Base-by-base conservation (phyloP, 768 basidiomycete species). In the Boletus vermiculosoides region DNA sequence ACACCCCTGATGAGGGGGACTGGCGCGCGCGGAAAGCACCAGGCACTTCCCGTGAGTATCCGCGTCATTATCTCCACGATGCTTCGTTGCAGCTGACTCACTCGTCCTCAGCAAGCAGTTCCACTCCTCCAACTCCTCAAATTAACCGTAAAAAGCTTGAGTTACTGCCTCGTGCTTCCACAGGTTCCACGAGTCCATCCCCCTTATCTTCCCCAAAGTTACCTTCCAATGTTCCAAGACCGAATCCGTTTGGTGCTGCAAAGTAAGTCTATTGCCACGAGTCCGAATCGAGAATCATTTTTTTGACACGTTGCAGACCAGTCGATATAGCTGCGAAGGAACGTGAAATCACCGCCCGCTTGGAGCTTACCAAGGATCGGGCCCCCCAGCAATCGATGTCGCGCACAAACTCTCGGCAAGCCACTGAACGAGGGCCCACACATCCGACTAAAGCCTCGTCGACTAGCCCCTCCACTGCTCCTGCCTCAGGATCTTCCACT, bases 211-310 rank as follows among this genome's bases (percentile, higher is more conserved):
- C 91, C 9, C 91, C 90, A 0, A 88, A 88, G 74, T 82, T 90
- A 63, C 76, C 80, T 4, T 73, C 80, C 54, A 74, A 78, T 36
- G 71, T 77, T 6, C 67, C 77, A 36, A 74, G 83, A 36, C 67
- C 87, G 57, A 94, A 81, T 70, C 95, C 95, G 7, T 98, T 98
- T 66, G 97, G 96, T 48, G 79, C 81, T 52, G 96, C 96, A 36
- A 87, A 76, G 90, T 91, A 63, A 48, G 82, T 71, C 20, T 25
- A 28, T 63, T 3, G 40, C 20, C 25, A n/a, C 16, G 28, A 45
- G 51, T 48, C 45, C 16, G 28, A 45, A 52, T 48, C 45, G 22
- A 31, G 25, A 52, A 15, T 25, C 44, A 44, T 13, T 15, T 60
- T n/a, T 57, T 53, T 57, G 16, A 73, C 39, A 30, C 4, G 41